Conservation (phyloP, 2,329 filamentous ascomycete species). For the Ilyonectria mors-panacis region DNA sequence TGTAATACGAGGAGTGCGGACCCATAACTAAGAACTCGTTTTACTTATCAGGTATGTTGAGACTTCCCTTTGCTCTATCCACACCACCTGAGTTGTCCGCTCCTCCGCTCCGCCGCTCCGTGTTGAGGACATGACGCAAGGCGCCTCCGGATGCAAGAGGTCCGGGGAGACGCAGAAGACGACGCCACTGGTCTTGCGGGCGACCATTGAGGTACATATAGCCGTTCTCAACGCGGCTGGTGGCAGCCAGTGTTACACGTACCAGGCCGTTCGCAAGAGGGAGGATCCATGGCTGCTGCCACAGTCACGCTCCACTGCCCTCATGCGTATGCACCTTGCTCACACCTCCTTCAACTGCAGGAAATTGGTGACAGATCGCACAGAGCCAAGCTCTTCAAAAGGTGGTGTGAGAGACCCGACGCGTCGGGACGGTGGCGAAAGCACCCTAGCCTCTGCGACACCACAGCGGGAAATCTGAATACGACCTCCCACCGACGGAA, state of each 20-base stretch:
- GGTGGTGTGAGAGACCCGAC: slow-evolving; percentile 23
- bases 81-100: not conserved
- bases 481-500: slow-evolving; percentile 1
- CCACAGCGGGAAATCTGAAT: slow-evolving; percentile 9
- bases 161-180: not conserved
- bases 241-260: not conserved
- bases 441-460: slow-evolving; percentile 10
- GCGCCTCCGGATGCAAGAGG: not conserved
- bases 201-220: not conserved
- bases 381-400: slow-evolving; percentile 9
- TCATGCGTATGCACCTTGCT: slow-evolving; percentile 20
- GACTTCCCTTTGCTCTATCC: not conserved
- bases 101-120: not conserved
- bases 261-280: not conserved
- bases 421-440: slow-evolving; percentile 20
- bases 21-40: not conserved
- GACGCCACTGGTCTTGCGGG: not conserved
- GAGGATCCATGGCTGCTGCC: not conserved
- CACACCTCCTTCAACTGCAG: slow-evolving; percentile 12
- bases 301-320: slow-evolving; percentile 7
- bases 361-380: slow-evolving; percentile 17
- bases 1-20: not conserved
- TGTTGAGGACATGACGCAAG: not conserved
- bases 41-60: not conserved
- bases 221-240: not conserved